These are phyloP conservation scores for Metschnikowia aberdeeniae DNA, from an alignment of 805 yeast genomes.

Conservation along the genomic window DNA sequence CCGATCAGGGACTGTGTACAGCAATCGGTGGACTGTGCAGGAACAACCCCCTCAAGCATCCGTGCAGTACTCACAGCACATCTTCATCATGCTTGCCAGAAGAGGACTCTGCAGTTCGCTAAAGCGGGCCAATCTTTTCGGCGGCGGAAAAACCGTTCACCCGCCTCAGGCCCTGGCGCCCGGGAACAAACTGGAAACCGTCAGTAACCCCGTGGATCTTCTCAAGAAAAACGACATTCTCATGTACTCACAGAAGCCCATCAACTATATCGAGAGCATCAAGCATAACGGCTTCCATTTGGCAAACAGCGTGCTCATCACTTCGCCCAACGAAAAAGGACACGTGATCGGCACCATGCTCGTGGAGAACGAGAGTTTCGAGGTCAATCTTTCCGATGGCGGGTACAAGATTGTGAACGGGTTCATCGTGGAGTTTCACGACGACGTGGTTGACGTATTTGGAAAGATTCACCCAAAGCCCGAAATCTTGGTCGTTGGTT, in stretches of 20 bases:
- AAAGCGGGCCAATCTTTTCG: constrained; percentile 21
- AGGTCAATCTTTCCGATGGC: constrained; percentile 46
- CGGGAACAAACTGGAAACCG: constrained; percentile 34
- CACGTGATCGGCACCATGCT: constrained; percentile 46
- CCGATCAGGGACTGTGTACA: background rate
- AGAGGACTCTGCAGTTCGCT: constrained; percentile 1
- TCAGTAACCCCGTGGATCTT: constrained; percentile 41
- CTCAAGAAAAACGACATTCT: constrained; percentile 42
- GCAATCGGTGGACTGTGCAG: background rate
- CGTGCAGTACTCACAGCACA: background rate
- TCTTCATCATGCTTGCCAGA: background rate
- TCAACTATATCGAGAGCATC: constrained; percentile 41
- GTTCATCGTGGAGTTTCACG: constrained; percentile 52
- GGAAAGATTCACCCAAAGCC: constrained; percentile 69
- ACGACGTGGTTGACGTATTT: constrained; percentile 42
- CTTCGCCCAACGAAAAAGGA: constrained; percentile 36
- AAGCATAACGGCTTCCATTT: constrained; percentile 57
- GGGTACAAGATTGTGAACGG: constrained; percentile 44
- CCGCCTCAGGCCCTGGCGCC: constrained; percentile 24
- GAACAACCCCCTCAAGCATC: background rate
- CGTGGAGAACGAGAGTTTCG: constrained; percentile 56
- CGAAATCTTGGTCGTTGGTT: constrained; percentile 67
- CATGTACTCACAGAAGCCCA: constrained; percentile 39
- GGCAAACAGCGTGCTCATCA: constrained; percentile 48
- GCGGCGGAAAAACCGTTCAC: constrained; percentile 24